Evolutionary conservation across 495 filamentous ascomycete species (phyloP).

Genomic region (Daldinia grandis): DNA sequence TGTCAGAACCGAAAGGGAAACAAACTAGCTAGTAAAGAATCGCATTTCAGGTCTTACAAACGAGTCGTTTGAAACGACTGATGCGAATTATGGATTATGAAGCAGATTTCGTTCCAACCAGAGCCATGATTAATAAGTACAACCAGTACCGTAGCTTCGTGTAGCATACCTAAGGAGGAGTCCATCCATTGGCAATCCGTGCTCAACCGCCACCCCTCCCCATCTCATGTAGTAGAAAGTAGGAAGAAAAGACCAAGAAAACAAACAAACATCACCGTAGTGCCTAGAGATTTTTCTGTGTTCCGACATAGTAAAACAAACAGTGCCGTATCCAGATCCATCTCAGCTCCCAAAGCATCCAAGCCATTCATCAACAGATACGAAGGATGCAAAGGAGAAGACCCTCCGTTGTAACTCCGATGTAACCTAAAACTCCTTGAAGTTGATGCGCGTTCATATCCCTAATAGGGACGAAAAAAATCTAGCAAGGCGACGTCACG

Average conservation of each 20-base stretch:
- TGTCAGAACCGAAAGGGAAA: background rate
- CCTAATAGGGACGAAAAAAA: background rate
- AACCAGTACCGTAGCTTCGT: conserved; percentile 1
- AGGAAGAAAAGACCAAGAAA: background rate
- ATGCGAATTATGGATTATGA: conserved; percentile 7
- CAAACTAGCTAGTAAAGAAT: background rate
- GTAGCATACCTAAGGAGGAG: background rate
- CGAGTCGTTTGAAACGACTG: too few relatives aligned
- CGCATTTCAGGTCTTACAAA: background rate
- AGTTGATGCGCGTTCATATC: background rate
- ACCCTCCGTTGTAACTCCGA: background rate
- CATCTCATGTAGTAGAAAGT: background rate
- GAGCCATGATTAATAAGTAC: conserved; percentile 1
- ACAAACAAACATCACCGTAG: background rate
- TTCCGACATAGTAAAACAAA: background rate
- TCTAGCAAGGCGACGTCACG: conserved; percentile 20
- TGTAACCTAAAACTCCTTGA: background rate
- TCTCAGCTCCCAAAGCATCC: background rate
- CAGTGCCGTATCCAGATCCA: conserved; percentile 2
- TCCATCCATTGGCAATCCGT: background rate
- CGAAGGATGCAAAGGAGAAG: background rate
- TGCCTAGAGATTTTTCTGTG: background rate
- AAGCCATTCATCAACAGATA: conserved; percentile 4
- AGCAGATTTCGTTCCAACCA: conserved; percentile 4
- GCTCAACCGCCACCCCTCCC: background rate